phyloP scores from a whole-genome alignment of 2,329 filamentous ascomycete species.

The Moelleriella libera region DNA sequence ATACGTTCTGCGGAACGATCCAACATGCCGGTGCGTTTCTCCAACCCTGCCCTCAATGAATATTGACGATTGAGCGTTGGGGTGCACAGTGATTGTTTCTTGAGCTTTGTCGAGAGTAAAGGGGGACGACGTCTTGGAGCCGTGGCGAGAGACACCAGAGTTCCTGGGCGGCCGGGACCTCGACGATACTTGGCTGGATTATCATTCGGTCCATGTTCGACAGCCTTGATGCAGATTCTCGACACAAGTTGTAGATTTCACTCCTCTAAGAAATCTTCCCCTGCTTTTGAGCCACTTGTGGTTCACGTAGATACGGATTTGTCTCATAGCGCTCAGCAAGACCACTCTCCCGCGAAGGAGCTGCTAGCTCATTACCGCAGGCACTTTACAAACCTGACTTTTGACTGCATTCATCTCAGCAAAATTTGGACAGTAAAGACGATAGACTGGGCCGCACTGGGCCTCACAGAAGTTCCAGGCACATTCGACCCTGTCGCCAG shows the following conservation, averaged over 20 bases:
- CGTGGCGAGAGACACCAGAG: constrained; percentile 33
- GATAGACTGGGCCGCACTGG: constrained; percentile 39
- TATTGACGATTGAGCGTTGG: constrained; percentile 1
- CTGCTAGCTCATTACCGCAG: constrained; percentile 39
- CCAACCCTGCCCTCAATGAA: not conserved
- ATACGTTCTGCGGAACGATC: constrained; percentile 14
- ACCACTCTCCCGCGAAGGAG: constrained; percentile 19
- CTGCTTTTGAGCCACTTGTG: constrained; percentile 53
- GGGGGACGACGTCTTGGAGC: constrained; percentile 55
- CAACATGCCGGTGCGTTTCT: constrained; percentile 16
- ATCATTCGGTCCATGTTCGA: constrained; percentile 72
- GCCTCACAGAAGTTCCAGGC: constrained; percentile 2
- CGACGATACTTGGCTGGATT: constrained; percentile 57
- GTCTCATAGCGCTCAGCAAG: constrained; percentile 5
- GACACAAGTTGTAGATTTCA: constrained; percentile 55
- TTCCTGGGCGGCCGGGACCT: constrained; percentile 16
- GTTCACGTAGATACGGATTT: constrained; percentile 37
- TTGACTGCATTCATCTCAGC: constrained; percentile 49
- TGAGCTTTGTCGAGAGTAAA: constrained; percentile 64
- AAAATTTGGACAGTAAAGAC: constrained; percentile 37
- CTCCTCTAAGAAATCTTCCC: constrained; percentile 45
- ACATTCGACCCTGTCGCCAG: constrained; percentile 19
- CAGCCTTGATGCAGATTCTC: constrained; percentile 62
- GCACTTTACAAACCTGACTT: constrained; percentile 52
- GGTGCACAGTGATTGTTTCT: constrained; percentile 48